Evolutionary conservation across 768 basidiomycete species (phyloP), one percentile per base, ranked within the genome.

Genomic region (Panaeolus papilionaceus): DNA sequence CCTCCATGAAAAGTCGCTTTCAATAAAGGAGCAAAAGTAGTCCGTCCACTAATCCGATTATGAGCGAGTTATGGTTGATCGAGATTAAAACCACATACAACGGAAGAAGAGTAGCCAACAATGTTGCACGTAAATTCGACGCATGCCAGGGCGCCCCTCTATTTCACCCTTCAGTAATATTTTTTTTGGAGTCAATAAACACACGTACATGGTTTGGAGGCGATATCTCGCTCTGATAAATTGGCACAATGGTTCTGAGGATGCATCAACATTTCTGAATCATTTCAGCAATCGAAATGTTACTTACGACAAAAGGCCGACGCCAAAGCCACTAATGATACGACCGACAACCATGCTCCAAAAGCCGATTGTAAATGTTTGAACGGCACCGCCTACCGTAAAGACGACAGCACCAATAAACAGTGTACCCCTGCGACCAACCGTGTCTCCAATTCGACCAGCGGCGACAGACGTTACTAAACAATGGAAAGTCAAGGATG

Each of bases 51-150:
- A 49, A 11, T 23, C 47, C 20, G 6, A 23, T 49, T 49, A 12
- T 49, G 54, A 58, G 54, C 33, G 28, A 33, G 26, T 11, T 11
- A 67, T 42, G 12, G 28, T 44, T 23, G 64, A 58, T 39, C 4
- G 23, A 61, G 33, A 73, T 5, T 66, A 65, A 68, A 14, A 9
- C 16, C 14, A 65, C 93, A 69, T 81, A 95, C 94, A 71, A 97
- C 94, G 18, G 93, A 95, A 62, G 88, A 86, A 10, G 94, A 91
- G 76, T 98, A 98, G 63, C 96, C 96, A 58, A 94, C 81, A 72
- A 98, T 90, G 75, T 97, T 97, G 69, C 92, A 91, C 2, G 96
- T 96, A 75, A 98, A 98, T 74, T 98, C 96, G 87, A 98, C 95
- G 73, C 94, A 96, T 2, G 95, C 96, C 47, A 98, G 82, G 47